Percentiles rank a stretch among this genome's conserved stretches.
These are phyloP conservation scores for Xylaria venustula DNA, from an alignment of 495 filamentous ascomycete species.

Conservation along the genomic window DNA sequence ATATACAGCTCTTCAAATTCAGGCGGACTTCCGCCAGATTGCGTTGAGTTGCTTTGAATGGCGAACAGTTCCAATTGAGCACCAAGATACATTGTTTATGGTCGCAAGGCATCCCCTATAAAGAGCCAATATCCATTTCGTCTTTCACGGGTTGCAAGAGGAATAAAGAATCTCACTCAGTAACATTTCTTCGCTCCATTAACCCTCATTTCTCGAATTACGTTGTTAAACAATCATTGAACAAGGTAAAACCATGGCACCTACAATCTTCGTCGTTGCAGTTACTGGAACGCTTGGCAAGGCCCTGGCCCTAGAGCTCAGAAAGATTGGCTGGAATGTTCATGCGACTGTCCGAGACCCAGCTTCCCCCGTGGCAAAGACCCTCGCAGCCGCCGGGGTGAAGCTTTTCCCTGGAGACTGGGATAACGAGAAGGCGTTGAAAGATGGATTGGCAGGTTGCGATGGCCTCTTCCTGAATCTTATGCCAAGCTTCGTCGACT, in stretches of 20 bases:
- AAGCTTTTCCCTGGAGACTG: conserved; percentile 40
- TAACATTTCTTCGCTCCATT: too few species aligned
- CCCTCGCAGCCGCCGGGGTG: conserved; percentile 39
- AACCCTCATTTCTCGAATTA: too few species aligned
- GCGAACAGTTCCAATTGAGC: too few species aligned
- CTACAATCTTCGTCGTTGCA: conserved; percentile 42
- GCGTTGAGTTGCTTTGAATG: too few species aligned
- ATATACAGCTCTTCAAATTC: too few species aligned
- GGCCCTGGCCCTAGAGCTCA: conserved; percentile 40
- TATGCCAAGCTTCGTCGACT: conserved; percentile 30
- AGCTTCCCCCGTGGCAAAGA: conserved; percentile 31
- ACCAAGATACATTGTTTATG: too few species aligned
- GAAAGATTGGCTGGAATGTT: conserved; percentile 33
- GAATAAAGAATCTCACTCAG: too few species aligned
- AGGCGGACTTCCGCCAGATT: too few species aligned
- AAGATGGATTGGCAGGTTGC: conserved; percentile 38
- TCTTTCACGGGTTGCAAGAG: too few species aligned
- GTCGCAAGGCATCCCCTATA: too few species aligned
- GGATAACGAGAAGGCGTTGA: conserved; percentile 38
- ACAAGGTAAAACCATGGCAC: conserved; percentile 1
- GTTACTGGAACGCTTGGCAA: conserved; percentile 53
- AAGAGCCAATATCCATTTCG: too few species aligned
- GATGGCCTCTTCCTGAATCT: conserved; percentile 50
- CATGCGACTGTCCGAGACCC: conserved; percentile 42
- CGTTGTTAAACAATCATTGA: too few species aligned